phyloP scores from a whole-genome alignment of 495 filamentous ascomycete species.

The Podospora conica region DNA sequence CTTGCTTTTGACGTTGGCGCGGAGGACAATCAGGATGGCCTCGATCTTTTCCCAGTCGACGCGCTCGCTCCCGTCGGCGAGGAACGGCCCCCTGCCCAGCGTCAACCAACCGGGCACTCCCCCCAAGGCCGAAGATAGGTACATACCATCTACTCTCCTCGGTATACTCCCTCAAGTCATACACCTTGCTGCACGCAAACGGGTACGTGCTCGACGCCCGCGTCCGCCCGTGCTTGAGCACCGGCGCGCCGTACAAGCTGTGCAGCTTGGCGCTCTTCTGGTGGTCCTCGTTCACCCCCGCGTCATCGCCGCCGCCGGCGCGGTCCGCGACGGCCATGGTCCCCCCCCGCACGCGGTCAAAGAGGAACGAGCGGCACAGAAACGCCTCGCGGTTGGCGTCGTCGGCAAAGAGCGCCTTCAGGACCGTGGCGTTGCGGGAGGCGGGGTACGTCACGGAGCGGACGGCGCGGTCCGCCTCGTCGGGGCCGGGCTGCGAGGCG shows the following conservation, averaged over 20 bases:
- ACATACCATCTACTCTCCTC: conserved; percentile 41
- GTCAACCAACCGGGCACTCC: no score
- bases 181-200: conserved; percentile 55
- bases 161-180: conserved; percentile 59
- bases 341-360: conserved; percentile 38
- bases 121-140: no score
- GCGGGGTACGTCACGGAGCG: conserved; percentile 23
- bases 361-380: conserved; percentile 49
- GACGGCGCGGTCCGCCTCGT: neutral
- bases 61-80: conserved; percentile 40
- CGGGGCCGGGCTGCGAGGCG: conserved; percentile 19
- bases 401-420: conserved; percentile 35
- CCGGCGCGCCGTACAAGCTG: conserved; percentile 50
- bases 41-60: conserved; percentile 70
- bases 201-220: conserved; percentile 35
- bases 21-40: conserved; percentile 55
- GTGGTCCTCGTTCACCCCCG: conserved; percentile 25
- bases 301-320: conserved; percentile 6
- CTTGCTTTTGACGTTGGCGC: conserved; percentile 46
- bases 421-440: conserved; percentile 44
- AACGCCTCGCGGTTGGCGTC: conserved; percentile 39
- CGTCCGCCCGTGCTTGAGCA: conserved; percentile 26
- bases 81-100: conserved; percentile 57
- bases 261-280: conserved; percentile 60
- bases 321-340: conserved; percentile 9